A percentile compares a stretch with the other conserved stretches of the same genome.
Evolutionary conservation across 352 stramenopile genomes (phyloP).

Genomic region (Blastocystis hominis): DNA sequence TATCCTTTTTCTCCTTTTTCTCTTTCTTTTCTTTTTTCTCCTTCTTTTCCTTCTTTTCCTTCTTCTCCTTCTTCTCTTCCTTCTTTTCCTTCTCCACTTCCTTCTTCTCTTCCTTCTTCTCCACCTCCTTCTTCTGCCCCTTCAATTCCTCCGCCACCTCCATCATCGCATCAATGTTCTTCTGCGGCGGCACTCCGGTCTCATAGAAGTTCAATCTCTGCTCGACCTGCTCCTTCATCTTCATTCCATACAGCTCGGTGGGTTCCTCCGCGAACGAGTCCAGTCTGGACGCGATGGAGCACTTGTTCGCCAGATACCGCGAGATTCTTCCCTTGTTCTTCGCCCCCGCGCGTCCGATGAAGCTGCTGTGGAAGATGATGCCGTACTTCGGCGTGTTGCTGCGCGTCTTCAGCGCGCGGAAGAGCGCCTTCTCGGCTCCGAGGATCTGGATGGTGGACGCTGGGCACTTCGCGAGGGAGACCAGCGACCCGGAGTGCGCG

Average conservation of each 20-base stretch:
- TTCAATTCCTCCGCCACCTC: constrained; percentile 77
- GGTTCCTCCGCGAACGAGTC: constrained; percentile 93
- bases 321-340: constrained; percentile 99
- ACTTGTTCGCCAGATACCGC: constrained; percentile 99
- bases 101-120: constrained; percentile 63
- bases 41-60: constrained; percentile 67
- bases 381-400: constrained; percentile 99
- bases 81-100: constrained; percentile 74
- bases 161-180: constrained; percentile 97
- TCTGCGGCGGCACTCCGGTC: constrained; percentile 85
- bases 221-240: constrained; percentile 97
- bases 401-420: constrained; percentile 98
- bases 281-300: constrained; percentile 94
- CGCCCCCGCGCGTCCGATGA: constrained; percentile 92
- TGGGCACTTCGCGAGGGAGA: constrained; percentile 95
- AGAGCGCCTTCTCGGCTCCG: constrained; percentile 99
- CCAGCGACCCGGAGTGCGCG: constrained; percentile 94
- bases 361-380: constrained; percentile 98
- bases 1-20: constrained; percentile 64
- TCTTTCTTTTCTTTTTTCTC: constrained; percentile 65
- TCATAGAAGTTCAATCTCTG: constrained; percentile 98
- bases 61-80: constrained; percentile 67
- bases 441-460: constrained; percentile 99
- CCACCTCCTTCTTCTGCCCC: constrained; percentile 62
- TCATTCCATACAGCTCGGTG: constrained; percentile 89